These are phyloP conservation scores for Pseudogymnoascus sp. DNA, from an alignment of 2,329 filamentous ascomycete species.

Conservation along the genomic window DNA sequence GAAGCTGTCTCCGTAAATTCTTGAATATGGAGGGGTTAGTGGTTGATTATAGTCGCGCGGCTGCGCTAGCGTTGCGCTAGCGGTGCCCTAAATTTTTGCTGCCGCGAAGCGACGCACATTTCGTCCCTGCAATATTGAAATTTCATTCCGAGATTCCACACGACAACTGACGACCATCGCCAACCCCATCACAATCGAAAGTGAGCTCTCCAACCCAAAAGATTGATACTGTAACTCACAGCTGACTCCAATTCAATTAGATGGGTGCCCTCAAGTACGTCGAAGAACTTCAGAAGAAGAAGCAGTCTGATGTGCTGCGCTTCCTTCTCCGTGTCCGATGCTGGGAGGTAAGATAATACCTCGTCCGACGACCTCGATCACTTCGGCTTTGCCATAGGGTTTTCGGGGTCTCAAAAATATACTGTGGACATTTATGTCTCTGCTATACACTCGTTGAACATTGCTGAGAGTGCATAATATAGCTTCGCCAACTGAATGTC, in stretches of 20 bases:
- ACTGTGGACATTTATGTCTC: constrained; percentile 37
- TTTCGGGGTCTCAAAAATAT: constrained; percentile 17
- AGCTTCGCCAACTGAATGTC: constrained; percentile 99
- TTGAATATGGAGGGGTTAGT: background rate
- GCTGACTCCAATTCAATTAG: constrained; percentile 35
- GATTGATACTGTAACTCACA: background rate
- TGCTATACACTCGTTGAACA: constrained; percentile 99
- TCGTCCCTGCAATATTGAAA: constrained; percentile 8
- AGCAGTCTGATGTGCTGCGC: constrained; percentile 99
- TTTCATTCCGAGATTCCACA: constrained; percentile 10
- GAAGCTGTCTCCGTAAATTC: background rate
- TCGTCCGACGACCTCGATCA: constrained; percentile 29
- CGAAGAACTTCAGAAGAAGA: constrained; percentile 99
- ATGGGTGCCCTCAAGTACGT: constrained; percentile 99
- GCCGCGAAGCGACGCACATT: constrained; percentile 8
- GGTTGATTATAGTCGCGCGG: background rate
- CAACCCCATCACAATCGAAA: constrained; percentile 9
- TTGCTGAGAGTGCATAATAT: constrained; percentile 99
- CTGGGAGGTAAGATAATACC: constrained; percentile 83
- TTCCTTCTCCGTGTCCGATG: constrained; percentile 99
- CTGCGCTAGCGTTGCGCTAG: background rate
- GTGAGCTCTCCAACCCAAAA: background rate
- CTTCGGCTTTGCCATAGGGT: constrained; percentile 21
- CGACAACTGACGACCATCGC: constrained; percentile 10
- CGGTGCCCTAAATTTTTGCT: constrained; percentile 6